Percentiles rank a stretch among this genome's conserved stretches.
Conservation (phyloP, 805 yeast genomes). For the Ogataea angusta region DNA sequence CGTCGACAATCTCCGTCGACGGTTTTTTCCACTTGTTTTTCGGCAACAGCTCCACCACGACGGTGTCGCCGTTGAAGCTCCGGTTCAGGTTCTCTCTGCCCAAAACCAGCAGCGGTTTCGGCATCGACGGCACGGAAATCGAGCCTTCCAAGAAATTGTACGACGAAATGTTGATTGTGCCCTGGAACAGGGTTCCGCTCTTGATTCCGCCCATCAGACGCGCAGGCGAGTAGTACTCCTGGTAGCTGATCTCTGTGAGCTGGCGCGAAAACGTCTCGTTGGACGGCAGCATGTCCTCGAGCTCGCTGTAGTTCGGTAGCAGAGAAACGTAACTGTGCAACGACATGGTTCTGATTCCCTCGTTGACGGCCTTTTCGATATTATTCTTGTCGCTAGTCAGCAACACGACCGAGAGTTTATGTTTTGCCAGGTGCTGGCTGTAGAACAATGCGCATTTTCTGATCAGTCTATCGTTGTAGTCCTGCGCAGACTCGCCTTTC, state of each 20-base stretch:
- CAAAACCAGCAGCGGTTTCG: constrained; percentile 74
- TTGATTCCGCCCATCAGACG: constrained; percentile 88
- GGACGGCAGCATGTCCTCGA: constrained; percentile 75
- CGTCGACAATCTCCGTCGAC: constrained; percentile 74
- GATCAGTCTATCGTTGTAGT: constrained; percentile 88
- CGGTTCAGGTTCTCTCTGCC: constrained; percentile 88
- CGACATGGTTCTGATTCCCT: constrained; percentile 53
- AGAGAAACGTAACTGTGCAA: constrained; percentile 67
- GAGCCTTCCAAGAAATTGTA: constrained; percentile 89
- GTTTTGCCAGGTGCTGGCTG: constrained; percentile 52
- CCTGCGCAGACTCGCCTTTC: constrained; percentile 73
- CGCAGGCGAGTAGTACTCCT: constrained; percentile 75
- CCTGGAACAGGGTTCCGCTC: constrained; percentile 85
- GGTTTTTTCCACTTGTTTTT: constrained; percentile 86
- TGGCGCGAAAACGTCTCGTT: constrained; percentile 37
- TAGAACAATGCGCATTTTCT: constrained; percentile 74
- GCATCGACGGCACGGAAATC: constrained; percentile 65
- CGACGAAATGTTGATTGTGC: constrained; percentile 72
- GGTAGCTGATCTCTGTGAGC: constrained; percentile 54
- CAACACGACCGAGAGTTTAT: constrained; percentile 47
- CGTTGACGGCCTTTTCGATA: constrained; percentile 50
- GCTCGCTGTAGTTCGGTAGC: constrained; percentile 68
- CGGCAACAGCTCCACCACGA: constrained; percentile 86
- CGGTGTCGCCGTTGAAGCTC: constrained; percentile 88
- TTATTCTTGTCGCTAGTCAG: constrained; percentile 79